A percentile compares a stretch with the other conserved stretches of the same genome.
These are phyloP conservation scores for Saccharomyces hybrid DNA, from an alignment of 1,139 yeast genomes.

Conservation along the genomic window DNA sequence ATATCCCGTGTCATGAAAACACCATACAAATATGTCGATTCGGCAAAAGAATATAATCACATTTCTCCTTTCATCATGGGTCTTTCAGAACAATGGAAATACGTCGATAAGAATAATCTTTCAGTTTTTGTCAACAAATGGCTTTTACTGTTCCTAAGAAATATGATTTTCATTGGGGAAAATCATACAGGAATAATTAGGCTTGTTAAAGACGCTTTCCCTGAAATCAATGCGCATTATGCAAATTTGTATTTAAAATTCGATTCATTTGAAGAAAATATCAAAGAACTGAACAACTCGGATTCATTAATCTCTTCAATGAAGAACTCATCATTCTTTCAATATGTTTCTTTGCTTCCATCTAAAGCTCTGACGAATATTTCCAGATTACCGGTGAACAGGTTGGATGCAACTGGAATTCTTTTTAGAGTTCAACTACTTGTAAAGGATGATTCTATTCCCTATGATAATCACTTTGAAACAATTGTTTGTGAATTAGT, in stretches of 20 bases:
- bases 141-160: constrained; percentile 43
- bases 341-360: constrained; percentile 24
- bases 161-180: constrained; percentile 50
- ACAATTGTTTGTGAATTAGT: constrained; percentile 6
- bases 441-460: constrained; percentile 20
- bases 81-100: constrained; percentile 66
- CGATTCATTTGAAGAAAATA: constrained; percentile 14
- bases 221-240: constrained; percentile 12
- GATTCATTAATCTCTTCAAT: constrained; percentile 10
- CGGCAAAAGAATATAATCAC: constrained; percentile 38
- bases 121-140: constrained; percentile 37
- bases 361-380: constrained; percentile 17
- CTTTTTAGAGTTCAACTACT: constrained; percentile 35
- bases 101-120: constrained; percentile 35
- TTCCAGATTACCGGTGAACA: constrained; percentile 36
- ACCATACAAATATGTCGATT: constrained; percentile 80
- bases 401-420: constrained; percentile 43
- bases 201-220: constrained; percentile 27
- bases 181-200: constrained; percentile 33
- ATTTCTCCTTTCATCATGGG: constrained; percentile 64
- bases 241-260: constrained; percentile 17
- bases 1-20: constrained; percentile 59
- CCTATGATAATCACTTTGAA: constrained; percentile 12
- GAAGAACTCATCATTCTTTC: constrained; percentile 25
- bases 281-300: constrained; percentile 7